These are phyloP conservation scores for Rhododendron henanense DNA, from an alignment of 148 eudicot species.

Conservation along the genomic window DNA sequence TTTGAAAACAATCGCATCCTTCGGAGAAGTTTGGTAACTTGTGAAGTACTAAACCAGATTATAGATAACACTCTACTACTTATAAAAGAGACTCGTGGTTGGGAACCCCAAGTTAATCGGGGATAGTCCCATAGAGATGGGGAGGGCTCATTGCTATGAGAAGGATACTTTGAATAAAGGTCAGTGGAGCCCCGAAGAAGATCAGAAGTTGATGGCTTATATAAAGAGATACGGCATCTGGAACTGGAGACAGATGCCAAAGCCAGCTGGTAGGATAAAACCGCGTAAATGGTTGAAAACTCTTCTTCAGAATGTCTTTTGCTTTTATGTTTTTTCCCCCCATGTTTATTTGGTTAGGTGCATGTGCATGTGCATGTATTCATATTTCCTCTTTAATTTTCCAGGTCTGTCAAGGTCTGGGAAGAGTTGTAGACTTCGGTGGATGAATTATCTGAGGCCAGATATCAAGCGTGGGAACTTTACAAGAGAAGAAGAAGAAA, in stretches of 20 bases:
- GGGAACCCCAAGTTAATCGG: not conserved
- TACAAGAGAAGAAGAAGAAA: slow-evolving; percentile 24
- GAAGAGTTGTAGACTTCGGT: slow-evolving; percentile 30
- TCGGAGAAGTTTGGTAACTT: not conserved
- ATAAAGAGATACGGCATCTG: slow-evolving; percentile 28
- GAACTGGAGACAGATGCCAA: slow-evolving; percentile 36
- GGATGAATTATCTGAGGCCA: slow-evolving; percentile 26
- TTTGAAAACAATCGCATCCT: not conserved
- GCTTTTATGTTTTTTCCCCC: not conserved
- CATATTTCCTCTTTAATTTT: not conserved
- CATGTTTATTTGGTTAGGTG: not conserved
- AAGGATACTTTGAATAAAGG: slow-evolving; percentile 25
- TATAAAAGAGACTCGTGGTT: not conserved
- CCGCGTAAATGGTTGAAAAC: not conserved
- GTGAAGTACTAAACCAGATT: not conserved
- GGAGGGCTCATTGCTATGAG: slow-evolving; percentile 13
- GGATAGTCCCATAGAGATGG: slow-evolving; percentile 9
- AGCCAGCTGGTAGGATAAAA: slow-evolving; percentile 26
- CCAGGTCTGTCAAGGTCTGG: slow-evolving; percentile 25
- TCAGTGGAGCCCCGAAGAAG: slow-evolving; percentile 37
- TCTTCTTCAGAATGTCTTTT: not conserved
- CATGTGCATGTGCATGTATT: not conserved
- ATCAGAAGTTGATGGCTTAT: slow-evolving; percentile 24
- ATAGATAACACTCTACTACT: not conserved
- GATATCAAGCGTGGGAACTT: slow-evolving; percentile 18